A percentile compares a stretch with the other conserved stretches of the same genome.
Evolutionary conservation across 1,284 basidiomycete species (phyloP).

Genomic region (Ustilago nuda): DNA sequence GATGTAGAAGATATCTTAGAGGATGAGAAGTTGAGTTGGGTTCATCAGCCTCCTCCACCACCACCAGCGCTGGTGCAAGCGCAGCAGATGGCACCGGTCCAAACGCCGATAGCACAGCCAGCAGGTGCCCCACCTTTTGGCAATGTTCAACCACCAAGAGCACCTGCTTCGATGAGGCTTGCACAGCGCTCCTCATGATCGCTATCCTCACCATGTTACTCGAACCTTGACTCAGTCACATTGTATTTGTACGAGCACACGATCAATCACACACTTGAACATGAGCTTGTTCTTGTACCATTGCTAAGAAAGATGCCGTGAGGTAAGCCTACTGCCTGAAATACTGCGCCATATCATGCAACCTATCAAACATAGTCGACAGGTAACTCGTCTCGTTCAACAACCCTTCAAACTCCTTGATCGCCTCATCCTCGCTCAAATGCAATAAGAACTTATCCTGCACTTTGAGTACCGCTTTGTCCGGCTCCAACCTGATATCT

Average conservation of each 20-base stretch:
- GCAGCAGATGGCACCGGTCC: background rate
- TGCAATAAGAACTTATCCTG: slow-evolving; percentile 97
- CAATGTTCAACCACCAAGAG: slow-evolving; percentile 2
- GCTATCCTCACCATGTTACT: background rate
- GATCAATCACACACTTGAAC: background rate
- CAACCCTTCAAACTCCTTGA: slow-evolving; percentile 92
- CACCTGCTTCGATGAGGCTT: slow-evolving; percentile 24
- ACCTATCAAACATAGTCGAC: slow-evolving; percentile 79
- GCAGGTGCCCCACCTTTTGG: background rate
- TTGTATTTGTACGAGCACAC: slow-evolving; percentile 32
- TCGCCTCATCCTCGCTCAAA: slow-evolving; percentile 78
- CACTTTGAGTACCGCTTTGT: slow-evolving; percentile 77
- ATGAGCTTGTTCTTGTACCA: background rate
- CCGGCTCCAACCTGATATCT: slow-evolving; percentile 85
- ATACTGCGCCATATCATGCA: slow-evolving; percentile 68
- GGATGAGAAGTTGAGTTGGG: slow-evolving; percentile 21
- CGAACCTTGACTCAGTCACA: background rate
- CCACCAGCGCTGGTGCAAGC: slow-evolving; percentile 5
- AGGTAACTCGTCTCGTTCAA: slow-evolving; percentile 95
- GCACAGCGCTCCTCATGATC: slow-evolving; percentile 8
- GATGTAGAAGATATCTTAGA: slow-evolving; percentile 33
- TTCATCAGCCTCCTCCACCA: slow-evolving; percentile 14
- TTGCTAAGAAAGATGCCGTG: background rate
- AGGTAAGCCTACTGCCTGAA: slow-evolving; percentile 49
- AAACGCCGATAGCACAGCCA: background rate